Base-by-base conservation (phyloP, 805 yeast species). In the Candida multigemmis region DNA sequence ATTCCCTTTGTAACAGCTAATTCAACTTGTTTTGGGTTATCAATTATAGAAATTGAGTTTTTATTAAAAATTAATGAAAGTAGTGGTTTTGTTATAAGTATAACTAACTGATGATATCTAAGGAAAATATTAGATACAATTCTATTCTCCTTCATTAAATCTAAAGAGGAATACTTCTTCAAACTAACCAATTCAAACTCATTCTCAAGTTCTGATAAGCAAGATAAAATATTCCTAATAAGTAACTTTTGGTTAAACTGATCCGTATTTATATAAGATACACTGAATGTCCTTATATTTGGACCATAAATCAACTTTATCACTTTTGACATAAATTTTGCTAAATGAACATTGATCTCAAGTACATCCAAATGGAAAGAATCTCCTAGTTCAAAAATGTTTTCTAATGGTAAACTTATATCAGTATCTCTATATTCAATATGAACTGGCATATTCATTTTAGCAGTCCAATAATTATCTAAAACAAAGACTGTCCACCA, bases 401-500 rank as follows among this genome's bases (percentile, higher is more conserved):
- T 55, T 34, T 60, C 65, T 19, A 42, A 30, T 4, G 67, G 67
- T 7, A 58, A 44, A 20, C 59, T 62, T 8, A 58, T 61, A 27
- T 60, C 67, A 1, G 67, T 60, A 30, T 60, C 65, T 4, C 61
- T 53, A 38, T 56, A 58, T 30, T 57, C 58, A 24, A 60, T 53
- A 32, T 57, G 61, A 12, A 59, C 56, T 3, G 65, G 60, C 41
- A 48, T 40, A 33, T 45, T 51, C 53, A 53, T 52, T 27, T 53
- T 51, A 3, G 63, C 46, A 2, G 65, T 52, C 65, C 65, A 60
- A 7, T 51, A 42, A 5, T 53, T 50, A 36, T 60, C 67, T 19
- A 55, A 47, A 8, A 58, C 51, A 31, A 55, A 60, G 2, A 56
- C 47, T 3, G 64, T 46, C 67, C 67, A 60, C 64, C 65, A 60